phyloP scores from a whole-genome alignment of 225 moss, liverwort and hornwort species.

The Pseudisothecium myosuroides region DNA sequence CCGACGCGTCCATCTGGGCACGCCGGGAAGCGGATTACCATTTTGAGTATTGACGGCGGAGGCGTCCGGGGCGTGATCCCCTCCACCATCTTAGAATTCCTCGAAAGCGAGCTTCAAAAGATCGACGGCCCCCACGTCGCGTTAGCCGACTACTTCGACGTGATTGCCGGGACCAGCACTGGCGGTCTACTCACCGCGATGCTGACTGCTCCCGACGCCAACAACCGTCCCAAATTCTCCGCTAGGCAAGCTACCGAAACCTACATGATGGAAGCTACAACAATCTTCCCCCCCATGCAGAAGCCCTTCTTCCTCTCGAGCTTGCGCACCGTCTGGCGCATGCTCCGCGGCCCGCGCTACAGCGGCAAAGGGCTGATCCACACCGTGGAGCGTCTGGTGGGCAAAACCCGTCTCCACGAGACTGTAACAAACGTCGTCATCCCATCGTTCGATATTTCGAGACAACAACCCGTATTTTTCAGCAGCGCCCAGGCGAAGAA shows the following conservation, averaged over 20 bases:
- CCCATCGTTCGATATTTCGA: constrained; percentile 20
- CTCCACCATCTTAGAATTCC: constrained; percentile 23
- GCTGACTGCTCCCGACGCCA: constrained; percentile 11
- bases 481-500: constrained; percentile 4
- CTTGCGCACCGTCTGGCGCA: neutral
- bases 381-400: constrained; percentile 5
- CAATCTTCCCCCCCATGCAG: constrained; percentile 4
- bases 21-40: constrained; percentile 21
- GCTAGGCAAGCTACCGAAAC: neutral
- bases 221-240: constrained; percentile 16
- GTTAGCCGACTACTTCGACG: constrained; percentile 32
- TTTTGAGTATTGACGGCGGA: constrained; percentile 35
- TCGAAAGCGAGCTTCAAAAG: neutral
- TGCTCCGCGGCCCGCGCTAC: constrained; percentile 23
- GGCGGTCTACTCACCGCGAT: constrained; percentile 35
- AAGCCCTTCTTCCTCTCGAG: neutral
- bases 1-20: neutral
- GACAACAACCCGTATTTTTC: constrained; percentile 31
- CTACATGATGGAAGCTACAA: neutral
- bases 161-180: constrained; percentile 35
- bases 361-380: constrained; percentile 5
- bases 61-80: constrained; percentile 44
- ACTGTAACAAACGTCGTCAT: constrained; percentile 35
- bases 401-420: neutral
- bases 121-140: constrained; percentile 13